Base-by-base conservation (phyloP, 73 alveolate species). In the Breviolum minutum region DNA sequence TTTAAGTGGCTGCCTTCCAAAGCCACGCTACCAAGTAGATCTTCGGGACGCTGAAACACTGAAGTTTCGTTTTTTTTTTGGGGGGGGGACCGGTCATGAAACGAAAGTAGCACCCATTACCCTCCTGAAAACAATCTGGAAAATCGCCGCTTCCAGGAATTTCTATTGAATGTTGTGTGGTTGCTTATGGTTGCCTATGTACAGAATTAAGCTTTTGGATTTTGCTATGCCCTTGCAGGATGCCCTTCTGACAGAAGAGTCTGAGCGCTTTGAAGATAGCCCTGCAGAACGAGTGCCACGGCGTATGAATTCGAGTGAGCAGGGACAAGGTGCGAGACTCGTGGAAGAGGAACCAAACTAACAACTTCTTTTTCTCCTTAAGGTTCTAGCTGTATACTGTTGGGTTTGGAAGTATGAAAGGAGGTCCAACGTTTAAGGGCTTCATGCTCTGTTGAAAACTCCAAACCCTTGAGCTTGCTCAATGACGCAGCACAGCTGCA, bases 241-340 rank as follows among this genome's bases (percentile, higher is more conserved):
- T 7, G 98, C 98, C 6, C 90, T 92, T 73, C 80, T 92, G 86
- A 88, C 98, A 0, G 98, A 92, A 92, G 98, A 92, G 91, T 92
- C 98, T 16, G 98, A 92, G n/a, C 89, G 91, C 90, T 92, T 92
- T 74, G 98, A 92, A 80, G 98, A 92, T 90, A 92, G 98, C 80
- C 98, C 98, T 27, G 82, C 26, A 32, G 79, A 77, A 13, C 97
- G 60, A 70, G 32, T 74, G 77, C 87, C 77, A 13, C 97, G 96
- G 32, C 63, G 98, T 13, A 26, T 80, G 69, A 40, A 70, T 66
- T 80, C 91, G 17, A 60, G 64, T 29, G 98, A 80, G 48, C 98
- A 92, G 87, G 98, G 82, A 24, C 90, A 54, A 92, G 98, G 98
- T 69, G 32, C 68, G 48, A 17, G 20, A 30, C 54, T 40, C 22